A percentile compares a stretch with the other conserved stretches of the same genome.
phyloP scores from a whole-genome alignment of 805 yeast species.

The Saturnispora galanensis region DNA sequence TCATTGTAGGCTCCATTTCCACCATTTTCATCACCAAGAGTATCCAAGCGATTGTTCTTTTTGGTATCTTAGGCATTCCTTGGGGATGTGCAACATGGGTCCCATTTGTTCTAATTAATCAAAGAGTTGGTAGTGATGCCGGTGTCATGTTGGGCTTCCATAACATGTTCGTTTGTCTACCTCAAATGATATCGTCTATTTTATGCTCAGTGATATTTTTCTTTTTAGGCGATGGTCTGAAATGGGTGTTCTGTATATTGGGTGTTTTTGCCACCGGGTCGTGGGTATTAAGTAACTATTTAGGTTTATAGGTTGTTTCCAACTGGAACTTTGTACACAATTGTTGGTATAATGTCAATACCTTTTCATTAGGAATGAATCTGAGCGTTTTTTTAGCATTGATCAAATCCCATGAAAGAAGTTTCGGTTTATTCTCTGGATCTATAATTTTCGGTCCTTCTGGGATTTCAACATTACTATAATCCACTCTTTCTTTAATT shows the following conservation, averaged over 20 bases:
- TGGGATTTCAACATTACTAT: background rate
- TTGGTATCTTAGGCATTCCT: conserved; percentile 46
- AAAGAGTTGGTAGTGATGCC: conserved; percentile 41
- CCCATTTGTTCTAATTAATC: conserved; percentile 53
- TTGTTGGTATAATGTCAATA: conserved; percentile 15
- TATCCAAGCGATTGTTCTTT: conserved; percentile 35
- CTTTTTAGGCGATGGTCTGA: conserved; percentile 35
- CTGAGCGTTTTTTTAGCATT: conserved; percentile 16
- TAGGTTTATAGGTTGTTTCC: conserved; percentile 7
- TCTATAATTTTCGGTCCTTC: conserved; percentile 1
- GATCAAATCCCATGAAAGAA: conserved; percentile 13
- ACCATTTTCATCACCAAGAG: conserved; percentile 38
- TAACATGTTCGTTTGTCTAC: conserved; percentile 48
- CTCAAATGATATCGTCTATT: conserved; percentile 45
- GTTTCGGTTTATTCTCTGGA: background rate
- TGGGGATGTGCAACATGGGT: conserved; percentile 65
- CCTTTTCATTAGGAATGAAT: conserved; percentile 18
- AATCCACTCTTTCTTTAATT: conserved; percentile 12
- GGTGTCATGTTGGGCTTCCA: conserved; percentile 50
- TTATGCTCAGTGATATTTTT: conserved; percentile 38
- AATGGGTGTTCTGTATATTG: conserved; percentile 50
- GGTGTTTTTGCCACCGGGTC: conserved; percentile 44
- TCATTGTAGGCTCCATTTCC: conserved; percentile 36
- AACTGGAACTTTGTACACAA: conserved; percentile 15
- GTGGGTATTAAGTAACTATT: conserved; percentile 14